Percentiles rank a stretch among this genome's conserved stretches.
Evolutionary conservation across 2,329 filamentous ascomycete genomes (phyloP).

Genomic region (Claviceps purpurea): DNA sequence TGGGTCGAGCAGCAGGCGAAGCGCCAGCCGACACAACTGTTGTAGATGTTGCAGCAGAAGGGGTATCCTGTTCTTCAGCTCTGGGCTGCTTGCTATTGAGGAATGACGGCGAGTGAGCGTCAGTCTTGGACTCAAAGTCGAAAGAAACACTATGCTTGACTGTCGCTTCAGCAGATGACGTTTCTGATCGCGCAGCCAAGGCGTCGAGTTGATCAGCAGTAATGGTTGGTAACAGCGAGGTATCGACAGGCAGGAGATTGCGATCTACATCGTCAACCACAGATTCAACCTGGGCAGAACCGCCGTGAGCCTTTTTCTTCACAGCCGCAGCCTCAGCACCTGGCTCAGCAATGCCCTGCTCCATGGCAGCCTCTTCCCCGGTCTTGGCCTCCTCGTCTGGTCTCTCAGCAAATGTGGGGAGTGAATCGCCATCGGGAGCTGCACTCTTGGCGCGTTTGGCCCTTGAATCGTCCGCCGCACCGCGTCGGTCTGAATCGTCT

Average conservation of each 20-base stretch:
- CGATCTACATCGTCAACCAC: conserved; percentile 28
- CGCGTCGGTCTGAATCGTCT: conserved; percentile 38
- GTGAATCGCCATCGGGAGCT: conserved; percentile 54
- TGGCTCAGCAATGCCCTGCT: neutral
- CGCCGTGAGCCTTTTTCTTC: neutral
- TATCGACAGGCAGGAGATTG: conserved; percentile 27
- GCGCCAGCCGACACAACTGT: conserved; percentile 45
- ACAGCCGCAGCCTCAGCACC: neutral
- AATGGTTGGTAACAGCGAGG: conserved; percentile 39
- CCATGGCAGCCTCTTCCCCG: too few relatives aligned
- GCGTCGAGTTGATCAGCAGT: conserved; percentile 41
- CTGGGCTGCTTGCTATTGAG: conserved; percentile 28
- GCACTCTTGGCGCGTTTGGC: conserved; percentile 61
- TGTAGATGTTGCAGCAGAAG: conserved; percentile 50
- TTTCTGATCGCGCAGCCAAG: conserved; percentile 38
- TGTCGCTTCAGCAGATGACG: conserved; percentile 35
- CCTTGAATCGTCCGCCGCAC: conserved; percentile 47
- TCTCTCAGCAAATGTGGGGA: conserved; percentile 59
- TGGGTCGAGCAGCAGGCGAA: conserved; percentile 12
- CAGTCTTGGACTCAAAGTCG: conserved; percentile 39
- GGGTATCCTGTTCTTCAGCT: conserved; percentile 34
- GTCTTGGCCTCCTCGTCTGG: conserved; percentile 14
- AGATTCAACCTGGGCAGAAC: conserved; percentile 2
- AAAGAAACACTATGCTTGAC: conserved; percentile 39
- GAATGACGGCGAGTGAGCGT: conserved; percentile 37